These are phyloP conservation scores for Citrus australasica DNA, from an alignment of 345 rosid species.

Conservation along the genomic window DNA sequence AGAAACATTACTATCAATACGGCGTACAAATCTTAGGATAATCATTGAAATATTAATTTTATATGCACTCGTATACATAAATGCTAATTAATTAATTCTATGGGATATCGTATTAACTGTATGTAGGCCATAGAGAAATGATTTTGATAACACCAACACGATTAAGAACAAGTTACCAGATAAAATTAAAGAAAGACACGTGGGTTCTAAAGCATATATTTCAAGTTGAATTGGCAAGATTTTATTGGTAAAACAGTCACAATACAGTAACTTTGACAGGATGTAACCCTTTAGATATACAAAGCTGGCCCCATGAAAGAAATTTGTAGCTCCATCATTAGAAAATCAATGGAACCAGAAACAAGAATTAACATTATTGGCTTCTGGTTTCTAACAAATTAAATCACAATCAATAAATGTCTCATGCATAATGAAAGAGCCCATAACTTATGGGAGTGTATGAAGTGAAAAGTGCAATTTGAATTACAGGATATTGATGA, in stretches of 20 bases:
- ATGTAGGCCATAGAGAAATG: slow-evolving; percentile 11
- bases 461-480: slow-evolving; percentile 6
- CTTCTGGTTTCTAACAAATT: background rate
- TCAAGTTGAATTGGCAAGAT: slow-evolving; percentile 2
- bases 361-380: background rate
- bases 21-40: slow-evolving; percentile 8
- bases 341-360: background rate
- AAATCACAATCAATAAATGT: slow-evolving; percentile 3
- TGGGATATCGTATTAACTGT: background rate
- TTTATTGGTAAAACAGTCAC: slow-evolving; percentile 1
- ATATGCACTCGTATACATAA: background rate
- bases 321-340: background rate
- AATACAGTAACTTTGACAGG: background rate
- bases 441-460: slow-evolving; percentile 24
- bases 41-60: slow-evolving; percentile 9
- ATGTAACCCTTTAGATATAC: background rate
- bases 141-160: slow-evolving; percentile 16
- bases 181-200: background rate
- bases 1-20: background rate
- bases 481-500: background rate
- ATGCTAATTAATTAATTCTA: background rate
- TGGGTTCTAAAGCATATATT: background rate
- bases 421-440: background rate
- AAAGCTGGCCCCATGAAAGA: slow-evolving; percentile 4
- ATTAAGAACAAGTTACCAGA: slow-evolving; percentile 12